Evolutionary conservation across 495 filamentous ascomycete species (phyloP).

Genomic region (Darksidea phi): DNA sequence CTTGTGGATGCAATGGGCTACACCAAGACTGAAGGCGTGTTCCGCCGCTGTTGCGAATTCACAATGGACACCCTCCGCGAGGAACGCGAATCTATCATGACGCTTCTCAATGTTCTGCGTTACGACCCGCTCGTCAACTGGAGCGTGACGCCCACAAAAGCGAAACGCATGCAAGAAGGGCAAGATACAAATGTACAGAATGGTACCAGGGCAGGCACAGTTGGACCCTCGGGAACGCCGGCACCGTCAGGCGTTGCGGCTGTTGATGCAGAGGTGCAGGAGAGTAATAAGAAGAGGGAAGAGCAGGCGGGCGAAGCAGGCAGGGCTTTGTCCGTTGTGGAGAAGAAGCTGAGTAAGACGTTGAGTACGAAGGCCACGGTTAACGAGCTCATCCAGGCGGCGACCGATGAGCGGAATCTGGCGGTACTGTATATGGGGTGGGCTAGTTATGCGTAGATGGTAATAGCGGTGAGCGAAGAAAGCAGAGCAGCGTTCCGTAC

Average conservation of each 20-base stretch:
- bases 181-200: constrained; percentile 54
- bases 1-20: constrained; percentile 97
- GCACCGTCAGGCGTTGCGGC: constrained; percentile 26
- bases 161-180: constrained; percentile 71
- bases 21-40: constrained; percentile 91
- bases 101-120: constrained; percentile 89
- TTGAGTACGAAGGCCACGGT: constrained; percentile 92
- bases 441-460: constrained; percentile 31
- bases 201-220: constrained; percentile 32
- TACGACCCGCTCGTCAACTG: constrained; percentile 96
- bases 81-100: constrained; percentile 94
- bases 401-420: constrained; percentile 87
- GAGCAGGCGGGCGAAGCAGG: constrained; percentile 86
- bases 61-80: constrained; percentile 89
- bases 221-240: constrained; percentile 28
- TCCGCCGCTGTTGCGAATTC: constrained; percentile 95
- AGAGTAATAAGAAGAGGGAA: constrained; percentile 49
- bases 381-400: constrained; percentile 94
- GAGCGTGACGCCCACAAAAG: constrained; percentile 85
- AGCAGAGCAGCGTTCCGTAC: no score
- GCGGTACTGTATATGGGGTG: constrained; percentile 84
- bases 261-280: constrained; percentile 30
- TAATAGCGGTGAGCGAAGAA: no score
- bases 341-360: constrained; percentile 90
- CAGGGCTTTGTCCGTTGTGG: constrained; percentile 83